A percentile compares a stretch with the other conserved stretches of the same genome.
phyloP scores from a whole-genome alignment of 345 rosid genomes.

The Kernera saxatilis region DNA sequence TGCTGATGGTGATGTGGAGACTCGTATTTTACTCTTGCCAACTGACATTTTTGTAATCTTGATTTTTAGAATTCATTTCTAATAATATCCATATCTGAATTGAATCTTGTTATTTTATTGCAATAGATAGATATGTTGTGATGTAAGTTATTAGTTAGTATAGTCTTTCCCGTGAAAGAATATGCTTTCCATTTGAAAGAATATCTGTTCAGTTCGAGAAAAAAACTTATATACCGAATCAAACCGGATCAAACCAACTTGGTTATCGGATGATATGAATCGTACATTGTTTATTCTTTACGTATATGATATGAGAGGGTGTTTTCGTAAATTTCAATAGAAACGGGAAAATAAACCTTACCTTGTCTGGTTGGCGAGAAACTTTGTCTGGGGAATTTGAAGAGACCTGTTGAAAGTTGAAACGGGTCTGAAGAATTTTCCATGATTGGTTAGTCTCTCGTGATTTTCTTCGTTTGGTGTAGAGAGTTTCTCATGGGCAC shows the following conservation, averaged over 20 bases:
- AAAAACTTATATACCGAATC: not conserved
- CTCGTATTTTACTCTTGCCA: not conserved
- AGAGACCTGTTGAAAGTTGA: no score
- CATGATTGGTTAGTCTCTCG: conserved; percentile 37
- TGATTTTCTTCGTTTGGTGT: not conserved
- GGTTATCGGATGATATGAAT: conserved; percentile 20
- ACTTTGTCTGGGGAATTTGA: conserved; percentile 8
- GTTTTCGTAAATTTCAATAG: not conserved
- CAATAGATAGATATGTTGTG: no score
- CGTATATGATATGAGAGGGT: not conserved
- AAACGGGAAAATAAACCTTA: not conserved
- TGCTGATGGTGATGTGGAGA: not conserved
- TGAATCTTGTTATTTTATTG: no score
- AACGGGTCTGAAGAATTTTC: no score
- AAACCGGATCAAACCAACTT: conserved; percentile 12
- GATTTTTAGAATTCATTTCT: not conserved
- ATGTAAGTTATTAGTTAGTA: no score
- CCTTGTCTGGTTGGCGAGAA: conserved; percentile 28
- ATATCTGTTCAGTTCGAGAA: not conserved
- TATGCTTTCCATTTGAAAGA: not conserved
- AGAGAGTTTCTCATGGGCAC: not conserved
- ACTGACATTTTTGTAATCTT: not conserved
- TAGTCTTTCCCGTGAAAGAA: no score
- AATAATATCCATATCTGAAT: no score
- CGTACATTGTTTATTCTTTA: not conserved